Evolutionary conservation across 176 grass and related monocot genomes (phyloP).

Genomic region (Oryza meridionalis): DNA sequence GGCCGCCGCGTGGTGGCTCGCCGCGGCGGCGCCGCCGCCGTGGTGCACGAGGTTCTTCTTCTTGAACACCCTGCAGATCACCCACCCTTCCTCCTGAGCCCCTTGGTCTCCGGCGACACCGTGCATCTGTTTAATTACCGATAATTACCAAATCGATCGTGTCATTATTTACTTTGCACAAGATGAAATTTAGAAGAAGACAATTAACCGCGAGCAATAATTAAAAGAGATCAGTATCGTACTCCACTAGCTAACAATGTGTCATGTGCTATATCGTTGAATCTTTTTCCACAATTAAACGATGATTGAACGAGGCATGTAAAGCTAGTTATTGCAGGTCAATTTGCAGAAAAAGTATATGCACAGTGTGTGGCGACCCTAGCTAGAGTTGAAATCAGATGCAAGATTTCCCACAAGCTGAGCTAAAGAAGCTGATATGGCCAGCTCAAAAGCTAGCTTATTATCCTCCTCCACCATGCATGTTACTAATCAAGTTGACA

Average conservation of each 20-base stretch:
- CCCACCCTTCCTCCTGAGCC: constrained; percentile 84
- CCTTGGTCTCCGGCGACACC: constrained; percentile 49
- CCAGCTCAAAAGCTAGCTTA: constrained; percentile 50
- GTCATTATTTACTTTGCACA: neutral
- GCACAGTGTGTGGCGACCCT: neutral
- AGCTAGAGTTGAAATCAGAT: constrained; percentile 4
- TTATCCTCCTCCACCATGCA: neutral
- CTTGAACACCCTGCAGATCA: constrained; percentile 92
- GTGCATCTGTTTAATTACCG: constrained; percentile 38
- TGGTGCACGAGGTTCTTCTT: constrained; percentile 71
- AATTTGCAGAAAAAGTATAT: constrained; percentile 11
- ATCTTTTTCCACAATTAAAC: neutral
- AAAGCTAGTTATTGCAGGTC: constrained; percentile 15
- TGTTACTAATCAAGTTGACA: constrained; percentile 33
- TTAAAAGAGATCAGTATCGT: neutral
- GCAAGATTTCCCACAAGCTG: constrained; percentile 30
- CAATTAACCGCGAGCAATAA: neutral
- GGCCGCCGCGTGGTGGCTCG: neutral
- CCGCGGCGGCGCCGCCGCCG: constrained; percentile 3
- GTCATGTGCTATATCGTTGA: neutral
- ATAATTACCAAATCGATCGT: neutral
- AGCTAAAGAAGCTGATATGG: neutral
- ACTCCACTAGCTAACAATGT: too few species aligned
- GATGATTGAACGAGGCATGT: neutral
- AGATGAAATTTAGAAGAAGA: neutral